Conservation (phyloP, 2,329 filamentous ascomycete genomes). For the Ceratocystis lukuohia region DNA sequence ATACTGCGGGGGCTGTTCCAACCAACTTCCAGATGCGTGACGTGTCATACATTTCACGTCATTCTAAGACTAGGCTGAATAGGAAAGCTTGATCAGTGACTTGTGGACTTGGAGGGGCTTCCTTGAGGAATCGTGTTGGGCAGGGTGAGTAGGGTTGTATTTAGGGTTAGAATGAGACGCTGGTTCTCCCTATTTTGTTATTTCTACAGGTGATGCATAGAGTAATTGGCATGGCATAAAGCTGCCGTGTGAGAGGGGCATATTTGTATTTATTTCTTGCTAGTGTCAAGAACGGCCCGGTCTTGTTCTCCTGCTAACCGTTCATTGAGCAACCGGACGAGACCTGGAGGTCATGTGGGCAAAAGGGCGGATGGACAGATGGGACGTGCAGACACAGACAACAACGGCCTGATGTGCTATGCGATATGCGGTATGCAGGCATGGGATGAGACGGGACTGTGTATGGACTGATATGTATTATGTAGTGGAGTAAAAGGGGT, state of each 20-base stretch:
- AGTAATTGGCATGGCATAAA: too few relatives aligned
- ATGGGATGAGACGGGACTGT: constrained; percentile 5
- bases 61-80: neutral
- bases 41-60: neutral
- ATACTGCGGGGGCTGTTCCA: neutral
- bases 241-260: too few relatives aligned
- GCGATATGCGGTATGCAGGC: neutral
- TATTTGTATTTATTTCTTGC: too few relatives aligned
- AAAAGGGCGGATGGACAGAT: neutral
- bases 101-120: neutral
- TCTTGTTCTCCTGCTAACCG: neutral
- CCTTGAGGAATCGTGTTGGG: too few relatives aligned
- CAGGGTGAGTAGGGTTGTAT: neutral
- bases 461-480: neutral
- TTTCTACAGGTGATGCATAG: neutral
- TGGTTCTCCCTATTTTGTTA: too few relatives aligned
- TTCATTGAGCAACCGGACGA: neutral
- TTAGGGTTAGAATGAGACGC: neutral
- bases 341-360: neutral
- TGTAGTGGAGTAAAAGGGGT: neutral
- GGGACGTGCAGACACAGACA: neutral
- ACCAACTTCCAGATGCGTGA: neutral
- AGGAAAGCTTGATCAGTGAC: neutral
- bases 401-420: too few relatives aligned
- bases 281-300: neutral